Evolutionary conservation across 164 flowering plant genomes (phyloP).

Genomic region (Magnolia sinica): DNA sequence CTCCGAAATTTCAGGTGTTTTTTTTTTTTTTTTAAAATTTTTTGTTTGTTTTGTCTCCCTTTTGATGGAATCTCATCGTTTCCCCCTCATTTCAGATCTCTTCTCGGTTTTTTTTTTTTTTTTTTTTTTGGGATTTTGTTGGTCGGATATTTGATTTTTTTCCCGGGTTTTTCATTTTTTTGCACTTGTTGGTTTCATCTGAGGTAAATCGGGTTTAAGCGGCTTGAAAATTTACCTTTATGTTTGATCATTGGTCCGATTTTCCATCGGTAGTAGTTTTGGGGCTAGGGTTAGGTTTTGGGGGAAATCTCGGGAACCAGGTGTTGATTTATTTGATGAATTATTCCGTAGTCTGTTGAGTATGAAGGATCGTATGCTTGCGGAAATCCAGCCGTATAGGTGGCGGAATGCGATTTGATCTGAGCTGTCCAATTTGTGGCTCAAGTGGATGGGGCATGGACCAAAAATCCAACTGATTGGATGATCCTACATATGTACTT

Average conservation of each 20-base stretch:
- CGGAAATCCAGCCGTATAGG: not conserved
- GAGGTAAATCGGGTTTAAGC: not conserved
- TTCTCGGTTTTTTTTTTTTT: not conserved
- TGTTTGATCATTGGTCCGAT: not conserved
- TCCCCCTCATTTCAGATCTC: not conserved
- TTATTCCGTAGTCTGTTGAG: not conserved
- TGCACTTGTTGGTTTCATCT: not conserved
- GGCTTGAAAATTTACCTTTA: not conserved
- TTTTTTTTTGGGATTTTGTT: not conserved
- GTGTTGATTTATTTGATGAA: not conserved
- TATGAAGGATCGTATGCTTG: not conserved
- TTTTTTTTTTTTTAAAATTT: not conserved
- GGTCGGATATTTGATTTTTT: not conserved
- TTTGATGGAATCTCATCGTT: not conserved
- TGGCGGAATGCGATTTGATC: not conserved
- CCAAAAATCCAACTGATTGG: no score
- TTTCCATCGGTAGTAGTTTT: not conserved
- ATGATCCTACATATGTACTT: no score
- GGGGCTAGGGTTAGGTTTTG: not conserved
- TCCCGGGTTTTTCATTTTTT: not conserved
- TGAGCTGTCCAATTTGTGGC: not conserved
- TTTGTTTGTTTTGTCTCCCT: not conserved
- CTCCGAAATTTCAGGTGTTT: conserved; percentile 34
- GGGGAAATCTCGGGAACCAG: not conserved
- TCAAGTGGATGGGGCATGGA: no score